A percentile compares a stretch with the other conserved stretches of the same genome.
Conservation (phyloP, 768 basidiomycete genomes). For the Gloeopeniophorella convolvens region DNA sequence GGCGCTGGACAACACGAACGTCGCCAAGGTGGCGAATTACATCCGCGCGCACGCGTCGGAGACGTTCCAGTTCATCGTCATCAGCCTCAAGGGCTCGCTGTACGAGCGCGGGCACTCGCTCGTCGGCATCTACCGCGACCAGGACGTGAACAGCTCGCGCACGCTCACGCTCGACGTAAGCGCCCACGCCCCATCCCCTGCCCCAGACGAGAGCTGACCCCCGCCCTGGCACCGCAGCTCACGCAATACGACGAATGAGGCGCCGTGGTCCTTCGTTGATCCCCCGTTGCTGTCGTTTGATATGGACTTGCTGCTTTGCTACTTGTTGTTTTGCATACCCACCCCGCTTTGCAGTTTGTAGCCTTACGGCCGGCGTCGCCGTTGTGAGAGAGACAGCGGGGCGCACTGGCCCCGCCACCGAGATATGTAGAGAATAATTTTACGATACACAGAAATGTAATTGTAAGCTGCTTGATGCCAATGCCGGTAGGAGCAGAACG, state of each 20-base stretch:
- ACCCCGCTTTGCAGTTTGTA: neutral
- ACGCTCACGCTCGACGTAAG: slow-evolving; percentile 88
- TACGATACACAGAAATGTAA: neutral
- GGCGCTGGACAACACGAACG: slow-evolving; percentile 97
- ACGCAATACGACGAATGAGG: slow-evolving; percentile 57
- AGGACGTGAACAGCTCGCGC: slow-evolving; percentile 87
- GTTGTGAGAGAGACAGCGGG: neutral
- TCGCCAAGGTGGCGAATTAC: slow-evolving; percentile 91
- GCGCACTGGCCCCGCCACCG: too few relatives aligned
- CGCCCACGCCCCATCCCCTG: neutral
- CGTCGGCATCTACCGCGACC: slow-evolving; percentile 92
- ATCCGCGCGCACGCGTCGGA: slow-evolving; percentile 80
- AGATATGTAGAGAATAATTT: slow-evolving; percentile 3
- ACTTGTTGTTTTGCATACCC: neutral
- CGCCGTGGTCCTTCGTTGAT: neutral
- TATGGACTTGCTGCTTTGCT: neutral
- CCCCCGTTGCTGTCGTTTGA: neutral
- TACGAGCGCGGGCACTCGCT: slow-evolving; percentile 87
- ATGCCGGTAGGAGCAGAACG: slow-evolving; percentile 2
- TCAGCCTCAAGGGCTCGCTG: slow-evolving; percentile 90
- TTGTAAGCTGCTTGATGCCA: neutral
- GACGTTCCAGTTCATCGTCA: slow-evolving; percentile 92
- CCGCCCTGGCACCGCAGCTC: slow-evolving; percentile 43
- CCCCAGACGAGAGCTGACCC: neutral
- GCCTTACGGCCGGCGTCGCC: neutral